phyloP scores from a whole-genome alignment of 192 early-diverging fungal species.

The Thamnidium elegans region DNA sequence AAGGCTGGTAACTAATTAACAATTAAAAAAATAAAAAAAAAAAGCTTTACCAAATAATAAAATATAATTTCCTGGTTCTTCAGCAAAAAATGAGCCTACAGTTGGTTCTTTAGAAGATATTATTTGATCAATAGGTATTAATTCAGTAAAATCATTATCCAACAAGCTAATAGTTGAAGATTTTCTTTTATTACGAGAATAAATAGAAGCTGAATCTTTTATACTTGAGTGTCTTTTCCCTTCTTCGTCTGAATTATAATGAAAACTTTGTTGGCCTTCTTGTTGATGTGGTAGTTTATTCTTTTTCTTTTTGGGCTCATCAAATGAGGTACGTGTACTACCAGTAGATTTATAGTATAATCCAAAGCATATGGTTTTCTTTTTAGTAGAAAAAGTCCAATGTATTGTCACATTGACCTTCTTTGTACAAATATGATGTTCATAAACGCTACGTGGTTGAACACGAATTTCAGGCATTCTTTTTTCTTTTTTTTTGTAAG shows the following conservation, averaged over 20 bases:
- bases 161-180: constrained; percentile 23
- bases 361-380: constrained; percentile 53
- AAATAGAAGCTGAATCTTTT: background rate
- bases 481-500: no score
- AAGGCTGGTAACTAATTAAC: background rate
- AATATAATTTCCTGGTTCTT: constrained; percentile 77
- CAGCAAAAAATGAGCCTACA: constrained; percentile 70
- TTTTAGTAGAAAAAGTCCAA: constrained; percentile 92
- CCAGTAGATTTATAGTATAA: constrained; percentile 12
- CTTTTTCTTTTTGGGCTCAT: background rate
- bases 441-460: constrained; percentile 75
- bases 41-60: constrained; percentile 62
- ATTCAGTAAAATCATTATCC: constrained; percentile 67
- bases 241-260: background rate
- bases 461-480: constrained; percentile 84
- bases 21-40: background rate
- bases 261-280: background rate
- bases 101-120: constrained; percentile 81
- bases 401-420: constrained; percentile 70
- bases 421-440: constrained; percentile 78
- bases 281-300: background rate
- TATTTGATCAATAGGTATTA: constrained; percentile 83
- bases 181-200: background rate
- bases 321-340: background rate
- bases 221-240: background rate